Evolutionary conservation across 163 green algal species (phyloP), one percentile per base, ranked within the genome.

Genomic region (Chlorella variabilis): DNA sequence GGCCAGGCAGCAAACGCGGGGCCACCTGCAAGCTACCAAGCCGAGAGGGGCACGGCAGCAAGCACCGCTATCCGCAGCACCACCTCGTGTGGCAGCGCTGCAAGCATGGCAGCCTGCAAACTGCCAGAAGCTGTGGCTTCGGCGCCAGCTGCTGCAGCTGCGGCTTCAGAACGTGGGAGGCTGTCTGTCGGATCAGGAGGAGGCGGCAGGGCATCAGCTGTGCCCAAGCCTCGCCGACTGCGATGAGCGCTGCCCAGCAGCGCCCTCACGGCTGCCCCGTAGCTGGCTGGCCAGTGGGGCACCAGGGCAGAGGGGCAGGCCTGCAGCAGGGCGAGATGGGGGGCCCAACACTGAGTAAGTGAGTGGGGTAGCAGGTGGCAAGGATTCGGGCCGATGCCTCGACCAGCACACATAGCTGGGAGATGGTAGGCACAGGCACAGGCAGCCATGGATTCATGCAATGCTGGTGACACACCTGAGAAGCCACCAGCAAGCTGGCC

Each of bases 41-140:
- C 34, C 0, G 49, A 68, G 33, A 51, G 71, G 21, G 71, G 71
- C 1, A 49, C 71, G 2, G 71, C 71, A 48, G 71, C 73, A n/a
- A 80, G 73, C 34, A 56, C 49, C 13, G 71, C 71, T 45, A 67
- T 45, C 9, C 49, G 71, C 71, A 78, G 49, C 71, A 78, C 49
- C 49, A 67, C 49, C 25, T 78, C 71, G 34, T 38, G 49, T 0
- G 71, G 71, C 71, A 78, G 38, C 33, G 2, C 23, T 25, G 73
- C 73, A 29, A 80, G 73, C 38, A 59, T n/a, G 13, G 13, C 31
- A 15, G 33, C 48, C 2, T 20, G 21, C 36, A 51, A 11, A 31
- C 20, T 5, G 54, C 15, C 31, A 1, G 23, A 48, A 8, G 41
- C 25, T 36, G 17, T 20, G 4, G 36, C 20, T 18, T 21, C 36